Evolutionary conservation across 805 yeast species (phyloP), one percentile per base, ranked within the genome.

Genomic region (Saccharomycopsis fermentans): DNA sequence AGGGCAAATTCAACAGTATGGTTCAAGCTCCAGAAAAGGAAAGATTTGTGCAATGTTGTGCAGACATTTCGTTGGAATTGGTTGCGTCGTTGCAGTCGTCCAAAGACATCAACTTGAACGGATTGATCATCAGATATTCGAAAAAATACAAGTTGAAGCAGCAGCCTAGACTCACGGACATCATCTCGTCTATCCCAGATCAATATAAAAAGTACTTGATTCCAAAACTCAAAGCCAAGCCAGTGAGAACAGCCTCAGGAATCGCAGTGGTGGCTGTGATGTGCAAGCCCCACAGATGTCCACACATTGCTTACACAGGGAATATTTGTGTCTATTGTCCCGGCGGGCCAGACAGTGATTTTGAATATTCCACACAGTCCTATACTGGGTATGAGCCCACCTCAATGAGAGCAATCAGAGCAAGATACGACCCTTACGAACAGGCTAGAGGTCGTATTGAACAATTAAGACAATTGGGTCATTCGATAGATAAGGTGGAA

Each of bases 211-310:
- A 90, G 69, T 90, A 90, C 67, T 73, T 94, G 57, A 77, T 94
- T 43, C 99, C 98, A 1, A 91, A 91, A 72, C 77, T 94, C 52
- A 89, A 94, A 73, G 99, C 99, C n/a, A 94, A 94, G 71, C 99
- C 99, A 0, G 98, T 94, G 52, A 81, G 99, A 72, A 94, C 99
- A 0, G 99, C 99, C 0, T 87, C 96, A 11, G 99, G 99, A 66
- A 96, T 94, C 60, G 99, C 99, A 9, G 99, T 94, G 21, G 98
- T 94, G 52, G 99, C 99, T 0, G 98, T 94, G 35, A 94, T 94
- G 98, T 91, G 97, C 75, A 94, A 94, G 71, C 99, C 99, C 2
- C 99, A 94, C 71, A 80, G 99, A 74, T 94, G 99, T 73, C 99
- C 99, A 29, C 99, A 94, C 72, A 94, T 94, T 66, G 98, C 99